These are phyloP conservation scores for Ceratocystis diversiconidia DNA, from an alignment of 2,329 filamentous ascomycete genomes.

Conservation along the genomic window DNA sequence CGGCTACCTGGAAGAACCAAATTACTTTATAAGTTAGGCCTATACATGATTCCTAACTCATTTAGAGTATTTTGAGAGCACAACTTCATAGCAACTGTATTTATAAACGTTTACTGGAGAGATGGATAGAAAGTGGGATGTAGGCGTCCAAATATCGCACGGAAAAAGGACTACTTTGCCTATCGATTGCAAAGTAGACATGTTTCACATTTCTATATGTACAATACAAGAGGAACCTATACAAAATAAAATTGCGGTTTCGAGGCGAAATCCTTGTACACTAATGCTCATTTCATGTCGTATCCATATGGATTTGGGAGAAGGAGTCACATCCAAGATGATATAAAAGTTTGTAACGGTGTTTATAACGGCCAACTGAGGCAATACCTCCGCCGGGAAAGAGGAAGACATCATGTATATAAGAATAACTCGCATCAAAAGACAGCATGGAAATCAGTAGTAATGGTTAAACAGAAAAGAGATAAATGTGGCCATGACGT, in stretches of 20 bases:
- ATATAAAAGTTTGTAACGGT: not conserved
- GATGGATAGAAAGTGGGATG: not conserved
- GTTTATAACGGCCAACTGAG: not conserved
- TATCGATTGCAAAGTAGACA: conserved; percentile 13
- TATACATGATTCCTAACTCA: not conserved
- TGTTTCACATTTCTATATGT: conserved; percentile 15
- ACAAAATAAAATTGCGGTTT: not conserved
- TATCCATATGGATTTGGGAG: too few relatives aligned
- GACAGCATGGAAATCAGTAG: not conserved
- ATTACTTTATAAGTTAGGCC: conserved; percentile 50
- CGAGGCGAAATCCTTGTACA: not conserved
- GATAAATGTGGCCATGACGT: not conserved
- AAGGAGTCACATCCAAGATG: not conserved
- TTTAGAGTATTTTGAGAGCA: not conserved
- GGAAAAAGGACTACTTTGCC: not conserved
- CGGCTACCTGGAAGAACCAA: conserved; percentile 81
- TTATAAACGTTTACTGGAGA: conserved; percentile 13
- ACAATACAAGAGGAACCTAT: conserved; percentile 8
- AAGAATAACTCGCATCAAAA: not conserved
- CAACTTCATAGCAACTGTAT: conserved; percentile 16
- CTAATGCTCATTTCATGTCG: too few relatives aligned
- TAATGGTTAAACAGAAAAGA: not conserved
- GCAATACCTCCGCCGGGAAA: not conserved
- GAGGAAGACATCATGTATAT: not conserved
- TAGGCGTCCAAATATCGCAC: not conserved